phyloP scores from a whole-genome alignment of 2,329 filamentous ascomycete species.

The Fusarium paranaense region DNA sequence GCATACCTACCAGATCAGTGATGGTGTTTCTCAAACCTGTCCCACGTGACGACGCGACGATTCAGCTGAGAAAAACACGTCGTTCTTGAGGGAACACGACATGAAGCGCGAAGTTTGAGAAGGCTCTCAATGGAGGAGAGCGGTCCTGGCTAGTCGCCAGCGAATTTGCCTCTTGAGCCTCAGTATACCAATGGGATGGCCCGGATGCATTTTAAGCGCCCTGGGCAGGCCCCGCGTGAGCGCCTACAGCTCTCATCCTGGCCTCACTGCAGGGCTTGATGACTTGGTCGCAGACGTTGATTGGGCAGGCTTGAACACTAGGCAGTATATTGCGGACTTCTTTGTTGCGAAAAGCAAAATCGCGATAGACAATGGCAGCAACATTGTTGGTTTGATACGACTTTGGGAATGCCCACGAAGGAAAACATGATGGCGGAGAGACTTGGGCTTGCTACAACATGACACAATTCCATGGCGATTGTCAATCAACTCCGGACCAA shows the following conservation, averaged over 20 bases:
- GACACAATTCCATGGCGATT: not conserved
- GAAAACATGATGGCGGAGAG: not conserved
- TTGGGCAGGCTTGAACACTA: slow-evolving; percentile 13
- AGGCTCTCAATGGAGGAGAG: slow-evolving; percentile 24
- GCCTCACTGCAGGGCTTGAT: slow-evolving; percentile 11
- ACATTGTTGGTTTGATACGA: not conserved
- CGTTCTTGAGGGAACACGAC: not conserved
- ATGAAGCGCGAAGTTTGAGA: not conserved
- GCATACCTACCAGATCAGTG: not conserved
- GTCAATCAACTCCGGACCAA: not conserved
- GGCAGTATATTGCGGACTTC: slow-evolving; percentile 3
- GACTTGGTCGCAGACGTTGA: slow-evolving; percentile 18
- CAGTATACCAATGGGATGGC: slow-evolving; percentile 25
- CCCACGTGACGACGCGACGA: slow-evolving; percentile 20
- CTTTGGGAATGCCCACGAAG: not conserved
- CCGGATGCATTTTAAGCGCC: slow-evolving; percentile 23
- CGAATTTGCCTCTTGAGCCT: slow-evolving; percentile 17
- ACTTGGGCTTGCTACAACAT: not conserved
- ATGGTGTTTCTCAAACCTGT: not conserved
- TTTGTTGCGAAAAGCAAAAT: not conserved
- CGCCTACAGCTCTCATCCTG: slow-evolving; percentile 27
- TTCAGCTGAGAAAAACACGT: not conserved
- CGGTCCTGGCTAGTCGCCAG: slow-evolving; percentile 5
- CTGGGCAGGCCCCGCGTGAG: slow-evolving; percentile 25
- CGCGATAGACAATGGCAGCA: not conserved